A percentile compares a stretch with the other conserved stretches of the same genome.
Evolutionary conservation across 2,329 filamentous ascomycete species (phyloP).

Genomic region (Fusarium abutilonis): DNA sequence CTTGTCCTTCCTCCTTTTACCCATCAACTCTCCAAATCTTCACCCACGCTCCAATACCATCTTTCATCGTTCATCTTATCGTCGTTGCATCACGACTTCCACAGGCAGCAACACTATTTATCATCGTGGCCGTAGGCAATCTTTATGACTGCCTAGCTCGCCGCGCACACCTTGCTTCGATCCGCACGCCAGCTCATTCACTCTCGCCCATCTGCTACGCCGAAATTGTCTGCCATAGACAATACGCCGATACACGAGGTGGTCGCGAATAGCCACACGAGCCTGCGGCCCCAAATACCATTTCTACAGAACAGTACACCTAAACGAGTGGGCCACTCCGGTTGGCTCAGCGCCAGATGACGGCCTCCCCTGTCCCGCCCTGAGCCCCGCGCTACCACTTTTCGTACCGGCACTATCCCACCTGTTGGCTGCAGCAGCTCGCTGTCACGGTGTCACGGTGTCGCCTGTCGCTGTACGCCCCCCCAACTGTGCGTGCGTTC

Average conservation of each 20-base stretch:
- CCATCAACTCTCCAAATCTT: background rate
- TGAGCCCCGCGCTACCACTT: slow-evolving; percentile 47
- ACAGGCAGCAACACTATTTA: slow-evolving; percentile 37
- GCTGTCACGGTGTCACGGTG: slow-evolving; percentile 42
- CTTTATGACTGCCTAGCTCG: slow-evolving; percentile 18
- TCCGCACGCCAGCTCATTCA: slow-evolving; percentile 1
- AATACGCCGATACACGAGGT: slow-evolving; percentile 27
- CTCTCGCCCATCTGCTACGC: slow-evolving; percentile 11
- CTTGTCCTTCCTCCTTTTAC: background rate
- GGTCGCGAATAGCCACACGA: slow-evolving; percentile 29
- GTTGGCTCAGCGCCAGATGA: slow-evolving; percentile 49
- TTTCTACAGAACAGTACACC: slow-evolving; percentile 31
- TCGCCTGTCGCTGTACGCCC: slow-evolving; percentile 42
- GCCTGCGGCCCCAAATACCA: slow-evolving; percentile 25
- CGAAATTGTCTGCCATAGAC: slow-evolving; percentile 9
- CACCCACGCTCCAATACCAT: slow-evolving; percentile 9
- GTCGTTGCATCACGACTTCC: slow-evolving; percentile 20
- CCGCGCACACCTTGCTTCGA: slow-evolving; percentile 5
- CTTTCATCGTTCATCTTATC: slow-evolving; percentile 10
- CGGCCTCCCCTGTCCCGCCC: slow-evolving; percentile 45
- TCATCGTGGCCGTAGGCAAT: background rate
- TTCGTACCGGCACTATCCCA: slow-evolving; percentile 39
- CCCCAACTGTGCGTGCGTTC: slow-evolving; percentile 18
- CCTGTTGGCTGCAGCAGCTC: slow-evolving; percentile 34
- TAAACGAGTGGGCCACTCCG: slow-evolving; percentile 42